These are phyloP conservation scores for Avicennia marina DNA, from an alignment of 257 asterid genomes.

Conservation along the genomic window DNA sequence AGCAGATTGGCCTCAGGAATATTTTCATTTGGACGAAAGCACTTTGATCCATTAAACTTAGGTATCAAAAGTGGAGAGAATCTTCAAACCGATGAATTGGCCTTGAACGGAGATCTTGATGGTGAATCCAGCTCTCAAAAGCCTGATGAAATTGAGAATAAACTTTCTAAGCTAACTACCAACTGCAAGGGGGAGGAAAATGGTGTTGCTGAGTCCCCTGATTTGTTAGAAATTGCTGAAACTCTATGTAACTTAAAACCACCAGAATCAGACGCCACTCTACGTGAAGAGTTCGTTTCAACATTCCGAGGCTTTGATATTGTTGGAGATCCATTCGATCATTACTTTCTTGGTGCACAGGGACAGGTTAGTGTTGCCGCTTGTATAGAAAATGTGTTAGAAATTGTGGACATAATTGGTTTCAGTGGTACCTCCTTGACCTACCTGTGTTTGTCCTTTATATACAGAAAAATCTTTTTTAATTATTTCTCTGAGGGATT, in stretches of 20 bases:
- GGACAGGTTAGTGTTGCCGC: constrained; percentile 55
- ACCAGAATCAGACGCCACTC: constrained; percentile 29
- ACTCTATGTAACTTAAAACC: constrained; percentile 40
- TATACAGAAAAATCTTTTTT: background rate
- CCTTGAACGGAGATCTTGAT: constrained; percentile 25
- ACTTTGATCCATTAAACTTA: constrained; percentile 29
- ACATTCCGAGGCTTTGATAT: constrained; percentile 82
- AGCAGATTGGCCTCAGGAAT: constrained; percentile 88
- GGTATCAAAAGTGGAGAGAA: constrained; percentile 60
- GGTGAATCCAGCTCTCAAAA: constrained; percentile 49
- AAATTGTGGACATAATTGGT: background rate
- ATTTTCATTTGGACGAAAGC: constrained; percentile 71
- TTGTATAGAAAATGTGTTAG: background rate
- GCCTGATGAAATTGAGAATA: constrained; percentile 34
- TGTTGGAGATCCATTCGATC: constrained; percentile 75
- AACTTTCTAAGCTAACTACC: constrained; percentile 33
- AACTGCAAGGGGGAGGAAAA: constrained; percentile 35
- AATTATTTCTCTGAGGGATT: background rate
- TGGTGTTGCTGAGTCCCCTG: constrained; percentile 33
- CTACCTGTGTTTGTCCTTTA: background rate
- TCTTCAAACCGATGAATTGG: constrained; percentile 37
- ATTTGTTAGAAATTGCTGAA: constrained; percentile 44
- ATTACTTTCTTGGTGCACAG: constrained; percentile 57
- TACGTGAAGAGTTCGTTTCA: constrained; percentile 28
- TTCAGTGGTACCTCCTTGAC: background rate